These are phyloP conservation scores for Saksenaea oblongispora DNA, from an alignment of 371 early-diverging fungal species.

Conservation along the genomic window DNA sequence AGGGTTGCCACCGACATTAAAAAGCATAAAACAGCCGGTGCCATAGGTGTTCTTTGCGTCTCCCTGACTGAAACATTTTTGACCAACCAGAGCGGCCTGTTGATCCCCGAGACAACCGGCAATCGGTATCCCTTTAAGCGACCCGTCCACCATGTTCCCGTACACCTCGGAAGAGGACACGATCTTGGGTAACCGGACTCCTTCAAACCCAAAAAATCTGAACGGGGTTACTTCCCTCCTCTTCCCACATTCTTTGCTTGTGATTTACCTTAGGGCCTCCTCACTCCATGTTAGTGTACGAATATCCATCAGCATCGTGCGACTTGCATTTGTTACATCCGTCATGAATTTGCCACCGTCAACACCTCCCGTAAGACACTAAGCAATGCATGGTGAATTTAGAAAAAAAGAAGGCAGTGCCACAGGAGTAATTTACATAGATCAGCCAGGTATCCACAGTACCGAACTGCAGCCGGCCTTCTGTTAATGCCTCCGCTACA, in stretches of 20 bases:
- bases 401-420: neutral
- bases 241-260: too few relatives aligned
- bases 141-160: conserved; percentile 60
- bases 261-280: conserved; percentile 57
- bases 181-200: conserved; percentile 72
- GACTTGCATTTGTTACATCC: conserved; percentile 92
- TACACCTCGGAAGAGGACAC: conserved; percentile 82
- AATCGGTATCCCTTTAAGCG: conserved; percentile 68
- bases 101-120: conserved; percentile 93
- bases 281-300: conserved; percentile 79
- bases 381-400: conserved; percentile 2
- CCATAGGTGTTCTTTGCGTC: conserved; percentile 95
- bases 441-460: conserved; percentile 94
- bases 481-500: conserved; percentile 51
- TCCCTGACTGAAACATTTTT: conserved; percentile 84
- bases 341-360: conserved; percentile 77
- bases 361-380: conserved; percentile 84
- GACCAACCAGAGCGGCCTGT: conserved; percentile 95
- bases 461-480: conserved; percentile 64
- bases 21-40: conserved; percentile 95
- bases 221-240: too few relatives aligned
- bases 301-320: conserved; percentile 93
- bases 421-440: conserved; percentile 75
- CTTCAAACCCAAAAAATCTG: conserved; percentile 72
- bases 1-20: conserved; percentile 84